These are phyloP conservation scores for Taphrina sp. DNA, from an alignment of 1,139 yeast genomes.

Conservation along the genomic window DNA sequence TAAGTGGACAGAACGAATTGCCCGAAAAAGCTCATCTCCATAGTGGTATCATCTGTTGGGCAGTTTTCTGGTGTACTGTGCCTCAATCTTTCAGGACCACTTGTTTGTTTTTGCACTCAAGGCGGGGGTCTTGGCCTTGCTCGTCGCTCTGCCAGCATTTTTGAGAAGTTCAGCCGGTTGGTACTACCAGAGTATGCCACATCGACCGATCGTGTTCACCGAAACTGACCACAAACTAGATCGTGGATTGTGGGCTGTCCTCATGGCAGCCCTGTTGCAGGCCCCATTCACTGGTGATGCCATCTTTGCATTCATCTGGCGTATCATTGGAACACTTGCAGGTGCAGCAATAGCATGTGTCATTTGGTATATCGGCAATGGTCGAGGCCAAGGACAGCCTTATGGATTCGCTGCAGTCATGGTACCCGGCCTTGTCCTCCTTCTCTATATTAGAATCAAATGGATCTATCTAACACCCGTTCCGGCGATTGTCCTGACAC, in stretches of 20 bases:
- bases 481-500: constrained; percentile 43
- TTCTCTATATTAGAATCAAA: constrained; percentile 43
- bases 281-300: constrained; percentile 45
- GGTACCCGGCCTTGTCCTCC: constrained; percentile 40
- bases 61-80: constrained; percentile 33
- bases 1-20: too few species aligned
- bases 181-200: constrained; percentile 41
- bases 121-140: constrained; percentile 40
- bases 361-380: constrained; percentile 45
- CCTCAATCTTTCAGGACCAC: constrained; percentile 36
- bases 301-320: constrained; percentile 41
- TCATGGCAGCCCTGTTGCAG: constrained; percentile 43
- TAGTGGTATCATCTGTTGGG: constrained; percentile 43
- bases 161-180: constrained; percentile 41
- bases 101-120: constrained; percentile 40
- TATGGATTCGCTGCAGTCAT: constrained; percentile 43
- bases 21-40: too few species aligned
- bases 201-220: too few species aligned
- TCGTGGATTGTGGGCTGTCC: constrained; percentile 44
- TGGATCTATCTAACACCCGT: constrained; percentile 42
- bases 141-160: constrained; percentile 42
- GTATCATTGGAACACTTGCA: constrained; percentile 42
- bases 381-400: constrained; percentile 26
- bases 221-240: too few species aligned
- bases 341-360: constrained; percentile 44